Conservation (phyloP, 257 asterid genomes). For the Mentha longifolia region DNA sequence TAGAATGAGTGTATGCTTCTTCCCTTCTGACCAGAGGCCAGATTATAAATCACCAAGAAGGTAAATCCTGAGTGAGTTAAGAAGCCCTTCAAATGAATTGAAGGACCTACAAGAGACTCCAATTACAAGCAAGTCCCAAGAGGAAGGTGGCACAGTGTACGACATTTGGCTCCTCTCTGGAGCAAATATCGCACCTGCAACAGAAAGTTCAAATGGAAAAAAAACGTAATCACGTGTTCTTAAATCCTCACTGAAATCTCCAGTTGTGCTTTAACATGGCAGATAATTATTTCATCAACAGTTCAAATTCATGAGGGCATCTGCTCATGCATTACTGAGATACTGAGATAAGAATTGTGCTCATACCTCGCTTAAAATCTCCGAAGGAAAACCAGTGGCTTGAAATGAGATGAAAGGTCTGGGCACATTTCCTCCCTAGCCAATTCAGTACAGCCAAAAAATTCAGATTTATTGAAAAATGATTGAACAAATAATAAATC, state of each 20-base stretch:
- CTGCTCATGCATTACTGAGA: slow-evolving; percentile 13
- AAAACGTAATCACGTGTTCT: slow-evolving; percentile 42
- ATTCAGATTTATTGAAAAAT: slow-evolving; percentile 32
- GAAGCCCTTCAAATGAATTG: slow-evolving; percentile 66
- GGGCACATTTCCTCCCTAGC: slow-evolving; percentile 81
- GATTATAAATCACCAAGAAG: slow-evolving; percentile 53
- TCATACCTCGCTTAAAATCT: slow-evolving; percentile 89
- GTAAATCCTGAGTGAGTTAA: slow-evolving; percentile 54
- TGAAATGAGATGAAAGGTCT: slow-evolving; percentile 72
- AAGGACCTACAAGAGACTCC: slow-evolving; percentile 61
- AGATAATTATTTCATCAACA: slow-evolving; percentile 25
- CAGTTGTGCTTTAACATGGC: slow-evolving; percentile 41
- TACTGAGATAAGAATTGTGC: slow-evolving; percentile 15
- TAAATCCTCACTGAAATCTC: slow-evolving; percentile 45
- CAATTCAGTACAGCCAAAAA: slow-evolving; percentile 29
- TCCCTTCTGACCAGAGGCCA: slow-evolving; percentile 60
- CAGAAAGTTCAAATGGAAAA: slow-evolving; percentile 50
- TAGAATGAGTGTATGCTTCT: slow-evolving; percentile 62
- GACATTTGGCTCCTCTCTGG: slow-evolving; percentile 93
- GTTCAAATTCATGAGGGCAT: slow-evolving; percentile 31
- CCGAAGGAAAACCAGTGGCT: slow-evolving; percentile 76
- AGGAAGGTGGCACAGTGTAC: slow-evolving; percentile 68
- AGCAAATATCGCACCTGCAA: slow-evolving; percentile 93
- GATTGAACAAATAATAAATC: slow-evolving; percentile 3
- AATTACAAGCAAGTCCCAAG: slow-evolving; percentile 57